Conservation (phyloP, 2,329 filamentous ascomycete species). For the Pseudocercospora musae region DNA sequence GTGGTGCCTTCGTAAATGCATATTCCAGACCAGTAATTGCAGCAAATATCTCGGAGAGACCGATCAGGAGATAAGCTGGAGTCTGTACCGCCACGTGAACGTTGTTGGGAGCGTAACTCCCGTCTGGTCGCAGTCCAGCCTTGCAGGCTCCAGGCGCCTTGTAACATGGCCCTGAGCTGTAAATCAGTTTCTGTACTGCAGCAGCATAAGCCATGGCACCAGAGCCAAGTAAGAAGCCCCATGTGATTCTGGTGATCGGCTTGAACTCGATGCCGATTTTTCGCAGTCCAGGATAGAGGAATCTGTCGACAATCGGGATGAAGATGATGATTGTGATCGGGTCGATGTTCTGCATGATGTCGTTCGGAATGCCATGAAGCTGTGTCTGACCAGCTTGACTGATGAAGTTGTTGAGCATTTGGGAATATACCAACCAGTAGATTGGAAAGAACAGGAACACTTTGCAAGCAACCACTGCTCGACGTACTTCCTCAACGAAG, state of each 20-base stretch:
- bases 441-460: constrained; percentile 56
- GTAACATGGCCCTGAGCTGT: constrained; percentile 49
- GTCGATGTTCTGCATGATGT: constrained; percentile 40
- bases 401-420: constrained; percentile 49
- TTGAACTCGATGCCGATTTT: constrained; percentile 38
- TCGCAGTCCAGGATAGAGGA: constrained; percentile 38
- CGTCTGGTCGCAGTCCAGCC: constrained; percentile 32
- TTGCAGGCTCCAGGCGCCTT: constrained; percentile 37
- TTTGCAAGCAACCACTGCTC: constrained; percentile 62
- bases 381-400: constrained; percentile 44
- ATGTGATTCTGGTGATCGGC: constrained; percentile 52
- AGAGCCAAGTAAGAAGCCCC: constrained; percentile 51
- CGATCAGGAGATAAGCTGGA: constrained; percentile 43
- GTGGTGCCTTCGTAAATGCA: constrained; percentile 45
- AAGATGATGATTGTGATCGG: constrained; percentile 45
- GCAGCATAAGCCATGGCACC: constrained; percentile 54
- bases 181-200: constrained; percentile 54
- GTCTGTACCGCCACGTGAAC: constrained; percentile 38
- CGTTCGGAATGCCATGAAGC: constrained; percentile 46
- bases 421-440: constrained; percentile 58
- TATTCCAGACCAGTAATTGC: constrained; percentile 45
- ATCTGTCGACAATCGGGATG: constrained; percentile 44
- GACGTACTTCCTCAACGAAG: constrained; percentile 73
- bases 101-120: constrained; percentile 37
- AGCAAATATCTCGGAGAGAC: constrained; percentile 45